Evolutionary conservation across 371 early-diverging fungal genomes (phyloP).

Genomic region (Mucor irregularis): DNA sequence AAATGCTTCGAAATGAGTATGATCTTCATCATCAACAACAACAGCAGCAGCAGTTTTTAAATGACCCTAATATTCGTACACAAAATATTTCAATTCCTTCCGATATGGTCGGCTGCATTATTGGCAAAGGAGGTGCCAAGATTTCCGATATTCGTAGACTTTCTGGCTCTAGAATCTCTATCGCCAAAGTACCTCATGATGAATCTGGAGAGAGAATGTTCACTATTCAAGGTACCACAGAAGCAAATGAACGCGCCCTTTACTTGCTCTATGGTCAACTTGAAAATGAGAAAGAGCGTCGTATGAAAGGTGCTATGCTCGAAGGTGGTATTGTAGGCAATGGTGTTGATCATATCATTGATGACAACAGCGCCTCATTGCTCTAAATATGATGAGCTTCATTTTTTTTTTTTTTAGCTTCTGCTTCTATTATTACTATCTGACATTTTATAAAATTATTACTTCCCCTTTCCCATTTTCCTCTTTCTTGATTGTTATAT

Average conservation of each 20-base stretch:
- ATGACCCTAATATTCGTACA: conserved; percentile 48
- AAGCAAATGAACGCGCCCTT: conserved; percentile 86
- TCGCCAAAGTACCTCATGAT: conserved; percentile 79
- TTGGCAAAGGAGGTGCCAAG: conserved; percentile 89
- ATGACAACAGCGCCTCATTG: too few relatives aligned
- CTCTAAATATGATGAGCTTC: too few relatives aligned
- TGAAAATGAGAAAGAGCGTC: conserved; percentile 84
- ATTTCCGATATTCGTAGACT: conserved; percentile 90
- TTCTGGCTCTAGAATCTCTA: conserved; percentile 87
- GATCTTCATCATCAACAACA: neutral
- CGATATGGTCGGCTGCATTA: conserved; percentile 94
- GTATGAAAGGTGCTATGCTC: conserved; percentile 50
- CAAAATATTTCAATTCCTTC: conserved; percentile 89
- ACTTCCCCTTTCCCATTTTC: neutral
- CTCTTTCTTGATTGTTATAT: neutral
- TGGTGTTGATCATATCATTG: too few relatives aligned
- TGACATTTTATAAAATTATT: neutral
- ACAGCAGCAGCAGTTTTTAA: neutral
- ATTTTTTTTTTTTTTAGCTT: too few relatives aligned
- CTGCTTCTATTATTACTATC: too few relatives aligned
- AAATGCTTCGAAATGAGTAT: too few relatives aligned
- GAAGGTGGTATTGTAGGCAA: too few relatives aligned
- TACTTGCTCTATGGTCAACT: conserved; percentile 88
- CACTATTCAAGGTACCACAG: conserved; percentile 86
- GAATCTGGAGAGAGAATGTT: conserved; percentile 83